Percentiles rank a stretch among this genome's conserved stretches.
These are phyloP conservation scores for Microdochium bolleyi DNA, from an alignment of 2,329 filamentous ascomycete genomes.

Conservation along the genomic window DNA sequence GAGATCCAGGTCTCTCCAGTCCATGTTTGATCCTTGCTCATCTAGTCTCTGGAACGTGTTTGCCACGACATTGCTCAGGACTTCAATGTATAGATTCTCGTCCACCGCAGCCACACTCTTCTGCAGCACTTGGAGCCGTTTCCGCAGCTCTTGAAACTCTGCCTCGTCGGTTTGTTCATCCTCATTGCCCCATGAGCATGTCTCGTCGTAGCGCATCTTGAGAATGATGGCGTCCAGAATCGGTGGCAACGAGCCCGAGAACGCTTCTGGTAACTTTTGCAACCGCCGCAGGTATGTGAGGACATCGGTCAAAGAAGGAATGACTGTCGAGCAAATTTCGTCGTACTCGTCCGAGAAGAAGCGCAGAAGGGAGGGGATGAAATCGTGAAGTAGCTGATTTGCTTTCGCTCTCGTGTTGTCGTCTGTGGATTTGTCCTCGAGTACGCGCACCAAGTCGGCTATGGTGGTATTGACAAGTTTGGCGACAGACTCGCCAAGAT, in stretches of 20 bases:
- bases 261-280: constrained; percentile 62
- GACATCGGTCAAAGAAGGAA: constrained; percentile 86
- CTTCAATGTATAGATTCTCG: constrained; percentile 80
- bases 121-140: constrained; percentile 81
- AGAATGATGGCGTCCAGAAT: constrained; percentile 86
- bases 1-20: constrained; percentile 92
- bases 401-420: constrained; percentile 64
- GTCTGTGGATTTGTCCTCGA: constrained; percentile 60
- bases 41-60: constrained; percentile 78
- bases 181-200: constrained; percentile 85
- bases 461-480: constrained; percentile 91
- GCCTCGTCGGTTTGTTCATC: constrained; percentile 95
- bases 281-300: constrained; percentile 84
- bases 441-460: constrained; percentile 76
- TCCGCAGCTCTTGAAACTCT: constrained; percentile 91
- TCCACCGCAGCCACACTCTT: constrained; percentile 89
- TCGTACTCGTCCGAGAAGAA: constrained; percentile 98
- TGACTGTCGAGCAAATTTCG: constrained; percentile 93
- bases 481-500: constrained; percentile 89
- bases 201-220: constrained; percentile 98
- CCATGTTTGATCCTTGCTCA: constrained; percentile 64
- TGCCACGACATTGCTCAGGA: constrained; percentile 79
- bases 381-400: constrained; percentile 73
- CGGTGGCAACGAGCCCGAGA: constrained; percentile 75
- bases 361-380: constrained; percentile 78